Conservation (phyloP, 164 flowering plant genomes). For the Liriodendron chinense region DNA sequence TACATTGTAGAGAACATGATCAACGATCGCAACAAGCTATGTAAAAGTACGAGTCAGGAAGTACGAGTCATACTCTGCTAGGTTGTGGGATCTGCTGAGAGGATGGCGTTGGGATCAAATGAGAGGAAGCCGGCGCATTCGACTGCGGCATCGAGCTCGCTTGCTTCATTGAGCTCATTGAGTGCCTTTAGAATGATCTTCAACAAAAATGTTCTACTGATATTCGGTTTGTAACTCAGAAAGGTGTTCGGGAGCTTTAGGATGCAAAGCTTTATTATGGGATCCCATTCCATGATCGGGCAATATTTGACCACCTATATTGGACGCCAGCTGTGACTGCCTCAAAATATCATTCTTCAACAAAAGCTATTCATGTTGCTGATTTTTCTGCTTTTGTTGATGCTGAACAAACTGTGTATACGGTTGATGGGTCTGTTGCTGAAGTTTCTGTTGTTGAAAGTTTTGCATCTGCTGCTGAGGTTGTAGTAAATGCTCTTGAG, state of each 20-base stretch:
- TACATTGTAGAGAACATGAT: too few species aligned
- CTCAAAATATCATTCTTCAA: slow-evolving; percentile 45
- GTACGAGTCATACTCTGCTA: too few species aligned
- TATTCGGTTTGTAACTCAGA: slow-evolving; percentile 62
- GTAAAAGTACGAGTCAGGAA: too few species aligned
- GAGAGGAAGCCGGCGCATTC: too few species aligned
- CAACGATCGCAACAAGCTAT: too few species aligned
- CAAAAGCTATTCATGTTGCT: slow-evolving; percentile 45
- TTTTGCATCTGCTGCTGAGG: slow-evolving; percentile 46
- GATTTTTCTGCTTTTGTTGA: slow-evolving; percentile 52
- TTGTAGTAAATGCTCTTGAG: too few species aligned
- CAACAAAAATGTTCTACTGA: slow-evolving; percentile 41
- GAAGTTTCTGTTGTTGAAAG: slow-evolving; percentile 40
- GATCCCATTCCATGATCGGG: slow-evolving; percentile 50
- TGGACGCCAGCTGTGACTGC: slow-evolving; percentile 53
- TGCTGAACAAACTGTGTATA: slow-evolving; percentile 46
- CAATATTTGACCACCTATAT: slow-evolving; percentile 43
- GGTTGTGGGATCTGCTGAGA: too few species aligned
- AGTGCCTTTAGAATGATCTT: slow-evolving; percentile 32
- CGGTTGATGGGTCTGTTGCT: slow-evolving; percentile 52
- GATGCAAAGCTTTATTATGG: slow-evolving; percentile 39
- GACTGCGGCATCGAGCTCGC: too few species aligned
- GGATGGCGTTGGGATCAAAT: too few species aligned
- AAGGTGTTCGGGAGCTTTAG: slow-evolving; percentile 51
- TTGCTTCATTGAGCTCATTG: too few species aligned